A percentile compares a stretch with the other conserved stretches of the same genome.
phyloP scores from a whole-genome alignment of 768 basidiomycete species.

The Suillus decipiens region DNA sequence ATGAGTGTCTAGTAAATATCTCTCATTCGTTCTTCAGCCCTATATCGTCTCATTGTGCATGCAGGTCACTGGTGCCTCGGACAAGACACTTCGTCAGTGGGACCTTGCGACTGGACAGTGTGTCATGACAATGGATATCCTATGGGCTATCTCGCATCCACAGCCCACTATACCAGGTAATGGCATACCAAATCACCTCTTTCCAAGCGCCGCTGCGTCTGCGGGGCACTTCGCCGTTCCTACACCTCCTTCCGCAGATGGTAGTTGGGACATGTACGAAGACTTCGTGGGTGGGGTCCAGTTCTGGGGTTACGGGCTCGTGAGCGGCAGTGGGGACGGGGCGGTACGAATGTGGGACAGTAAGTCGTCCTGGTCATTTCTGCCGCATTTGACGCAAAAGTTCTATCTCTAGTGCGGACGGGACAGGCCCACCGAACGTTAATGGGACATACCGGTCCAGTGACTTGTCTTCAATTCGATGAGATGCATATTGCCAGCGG shows the following conservation, averaged over 20 bases:
- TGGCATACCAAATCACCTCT: slow-evolving; percentile 44
- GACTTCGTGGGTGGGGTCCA: slow-evolving; percentile 98
- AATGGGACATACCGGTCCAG: slow-evolving; percentile 88
- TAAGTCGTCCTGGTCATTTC: slow-evolving; percentile 45
- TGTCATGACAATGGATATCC: slow-evolving; percentile 98
- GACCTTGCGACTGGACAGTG: slow-evolving; percentile 97
- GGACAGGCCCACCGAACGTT: slow-evolving; percentile 95
- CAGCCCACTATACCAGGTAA: slow-evolving; percentile 45
- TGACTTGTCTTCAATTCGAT: slow-evolving; percentile 96
- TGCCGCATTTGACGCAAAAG: slow-evolving; percentile 9
- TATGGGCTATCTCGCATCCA: slow-evolving; percentile 98
- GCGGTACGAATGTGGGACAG: slow-evolving; percentile 99
- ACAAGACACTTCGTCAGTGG: slow-evolving; percentile 99
- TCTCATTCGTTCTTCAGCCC: slow-evolving; percentile 6
- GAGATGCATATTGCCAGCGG: slow-evolving; percentile 93
- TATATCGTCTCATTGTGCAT: slow-evolving; percentile 19
- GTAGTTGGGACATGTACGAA: slow-evolving; percentile 92
- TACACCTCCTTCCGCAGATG: slow-evolving; percentile 86
- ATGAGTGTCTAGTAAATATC: slow-evolving; percentile 77
- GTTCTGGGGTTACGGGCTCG: slow-evolving; percentile 98
- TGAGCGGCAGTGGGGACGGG: slow-evolving; percentile 96
- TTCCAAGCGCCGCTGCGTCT: slow-evolving; percentile 55
- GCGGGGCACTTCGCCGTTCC: slow-evolving; percentile 76
- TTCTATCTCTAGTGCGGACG: slow-evolving; percentile 77
- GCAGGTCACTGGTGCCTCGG: slow-evolving; percentile 95